A percentile compares a stretch with the other conserved stretches of the same genome.
Conservation (phyloP, 2,329 filamentous ascomycete genomes). For the Alternaria longipes region DNA sequence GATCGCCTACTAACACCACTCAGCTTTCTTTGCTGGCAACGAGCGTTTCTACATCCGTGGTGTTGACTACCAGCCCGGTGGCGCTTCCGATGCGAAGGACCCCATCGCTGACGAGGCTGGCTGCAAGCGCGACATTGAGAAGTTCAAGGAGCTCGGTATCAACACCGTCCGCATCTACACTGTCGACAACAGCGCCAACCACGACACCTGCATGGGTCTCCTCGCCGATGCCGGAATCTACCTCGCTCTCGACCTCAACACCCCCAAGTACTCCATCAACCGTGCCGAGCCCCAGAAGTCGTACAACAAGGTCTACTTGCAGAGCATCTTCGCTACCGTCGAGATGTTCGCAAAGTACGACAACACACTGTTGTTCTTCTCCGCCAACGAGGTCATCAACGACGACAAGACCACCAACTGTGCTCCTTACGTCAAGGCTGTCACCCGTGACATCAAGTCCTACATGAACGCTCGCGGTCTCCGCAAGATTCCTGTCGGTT, state of each 20-base stretch:
- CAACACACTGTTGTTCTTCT: slow-evolving; percentile 88
- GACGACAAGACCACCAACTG: slow-evolving; percentile 68
- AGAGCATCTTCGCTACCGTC: slow-evolving; percentile 86
- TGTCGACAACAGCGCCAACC: slow-evolving; percentile 83
- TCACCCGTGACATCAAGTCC: slow-evolving; percentile 81
- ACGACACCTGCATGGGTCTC: slow-evolving; percentile 85
- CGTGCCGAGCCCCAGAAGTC: slow-evolving; percentile 75
- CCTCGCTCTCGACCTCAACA: slow-evolving; percentile 91
- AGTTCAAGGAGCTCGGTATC: slow-evolving; percentile 86
- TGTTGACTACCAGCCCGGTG: slow-evolving; percentile 73
- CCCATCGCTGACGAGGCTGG: slow-evolving; percentile 75
- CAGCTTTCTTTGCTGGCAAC: slow-evolving; percentile 69
- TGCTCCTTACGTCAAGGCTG: slow-evolving; percentile 75
- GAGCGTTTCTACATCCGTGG: slow-evolving; percentile 69
- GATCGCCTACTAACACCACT: slow-evolving; percentile 32
- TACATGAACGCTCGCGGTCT: slow-evolving; percentile 77
- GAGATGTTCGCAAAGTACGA: slow-evolving; percentile 82
- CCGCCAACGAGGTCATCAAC: slow-evolving; percentile 81
- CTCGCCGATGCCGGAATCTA: slow-evolving; percentile 89
- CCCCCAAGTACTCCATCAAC: slow-evolving; percentile 88
- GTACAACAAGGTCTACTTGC: slow-evolving; percentile 88
- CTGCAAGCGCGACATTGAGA: slow-evolving; percentile 81
- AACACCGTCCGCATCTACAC: slow-evolving; percentile 95
- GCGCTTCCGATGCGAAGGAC: slow-evolving; percentile 70
- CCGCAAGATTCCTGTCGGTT: slow-evolving; percentile 77